A percentile compares a stretch with the other conserved stretches of the same genome.
phyloP scores from a whole-genome alignment of 1,284 basidiomycete genomes.

The Rugiboletus extremiorientalis region DNA sequence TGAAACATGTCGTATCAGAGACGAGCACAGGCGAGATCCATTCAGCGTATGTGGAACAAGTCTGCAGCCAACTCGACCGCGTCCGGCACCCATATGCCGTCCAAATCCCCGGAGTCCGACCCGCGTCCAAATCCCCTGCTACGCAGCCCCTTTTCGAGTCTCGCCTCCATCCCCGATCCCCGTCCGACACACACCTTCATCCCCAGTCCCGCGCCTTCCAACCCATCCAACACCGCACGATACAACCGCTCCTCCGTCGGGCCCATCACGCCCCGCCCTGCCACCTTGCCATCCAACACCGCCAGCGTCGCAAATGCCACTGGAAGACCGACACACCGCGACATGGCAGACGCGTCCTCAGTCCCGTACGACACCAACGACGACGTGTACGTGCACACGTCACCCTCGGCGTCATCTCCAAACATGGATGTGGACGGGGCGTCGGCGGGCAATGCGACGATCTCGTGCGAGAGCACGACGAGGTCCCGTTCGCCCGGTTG shows the following conservation, averaged over 20 bases:
- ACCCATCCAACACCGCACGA: conserved; percentile 54
- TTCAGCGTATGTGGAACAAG: background rate
- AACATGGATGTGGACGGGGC: conserved; percentile 30
- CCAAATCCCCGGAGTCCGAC: background rate
- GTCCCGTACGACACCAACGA: conserved; percentile 75
- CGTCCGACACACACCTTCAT: conserved; percentile 57
- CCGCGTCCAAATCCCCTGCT: background rate
- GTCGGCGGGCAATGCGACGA: no score
- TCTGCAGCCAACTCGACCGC: background rate
- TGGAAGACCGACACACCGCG: conserved; percentile 85
- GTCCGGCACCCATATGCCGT: background rate
- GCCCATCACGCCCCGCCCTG: conserved; percentile 60
- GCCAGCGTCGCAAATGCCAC: conserved; percentile 77
- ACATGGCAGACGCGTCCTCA: conserved; percentile 76
- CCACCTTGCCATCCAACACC: conserved; percentile 69
- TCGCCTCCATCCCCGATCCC: conserved; percentile 31
- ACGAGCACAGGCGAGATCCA: no score
- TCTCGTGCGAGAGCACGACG: conserved; percentile 86
- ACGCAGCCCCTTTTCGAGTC: conserved; percentile 24
- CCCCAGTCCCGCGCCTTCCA: conserved; percentile 63
- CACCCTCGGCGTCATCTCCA: conserved; percentile 29
- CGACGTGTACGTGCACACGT: conserved; percentile 71
- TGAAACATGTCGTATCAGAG: background rate
- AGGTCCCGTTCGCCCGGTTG: conserved; percentile 76
- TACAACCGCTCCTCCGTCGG: conserved; percentile 64